Evolutionary conservation across 1,284 basidiomycete species (phyloP).

Genomic region (Coniophora puteana): DNA sequence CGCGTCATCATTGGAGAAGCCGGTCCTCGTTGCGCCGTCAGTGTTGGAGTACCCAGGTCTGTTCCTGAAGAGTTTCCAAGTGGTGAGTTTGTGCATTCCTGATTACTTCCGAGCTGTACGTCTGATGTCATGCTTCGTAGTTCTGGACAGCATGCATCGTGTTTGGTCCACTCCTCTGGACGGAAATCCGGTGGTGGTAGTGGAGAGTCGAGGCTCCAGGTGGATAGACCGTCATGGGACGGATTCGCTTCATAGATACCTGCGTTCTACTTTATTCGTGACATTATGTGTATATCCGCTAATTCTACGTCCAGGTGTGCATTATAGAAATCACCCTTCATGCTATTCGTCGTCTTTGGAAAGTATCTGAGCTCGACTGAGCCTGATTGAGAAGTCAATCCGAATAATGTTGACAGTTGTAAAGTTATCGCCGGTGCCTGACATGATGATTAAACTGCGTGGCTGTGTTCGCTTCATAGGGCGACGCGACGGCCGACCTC

Average conservation of each 20-base stretch:
- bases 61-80: constrained; percentile 36
- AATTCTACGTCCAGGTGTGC: constrained; percentile 3
- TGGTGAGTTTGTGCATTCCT: constrained; percentile 23
- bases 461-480: too few species aligned
- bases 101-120: constrained; percentile 4
- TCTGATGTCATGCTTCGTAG: constrained; percentile 32
- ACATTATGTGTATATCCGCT: constrained; percentile 9
- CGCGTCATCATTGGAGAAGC: constrained; percentile 11
- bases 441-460: too few species aligned
- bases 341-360: neutral
- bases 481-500: too few species aligned
- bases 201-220: neutral
- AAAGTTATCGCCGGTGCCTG: too few species aligned
- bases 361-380: neutral
- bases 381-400: too few species aligned
- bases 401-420: too few species aligned
- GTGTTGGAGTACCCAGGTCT: constrained; percentile 43
- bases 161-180: constrained; percentile 82
- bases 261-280: neutral
- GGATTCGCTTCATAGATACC: neutral
- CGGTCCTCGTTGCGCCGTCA: constrained; percentile 22
- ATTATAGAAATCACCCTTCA: too few species aligned
- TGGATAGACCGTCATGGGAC: too few species aligned
- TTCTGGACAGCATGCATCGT: constrained; percentile 89
- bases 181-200: constrained; percentile 67